Percentiles rank a stretch among this genome's conserved stretches.
Evolutionary conservation across 495 filamentous ascomycete genomes (phyloP).

Genomic region (Penicillium riverlandense): DNA sequence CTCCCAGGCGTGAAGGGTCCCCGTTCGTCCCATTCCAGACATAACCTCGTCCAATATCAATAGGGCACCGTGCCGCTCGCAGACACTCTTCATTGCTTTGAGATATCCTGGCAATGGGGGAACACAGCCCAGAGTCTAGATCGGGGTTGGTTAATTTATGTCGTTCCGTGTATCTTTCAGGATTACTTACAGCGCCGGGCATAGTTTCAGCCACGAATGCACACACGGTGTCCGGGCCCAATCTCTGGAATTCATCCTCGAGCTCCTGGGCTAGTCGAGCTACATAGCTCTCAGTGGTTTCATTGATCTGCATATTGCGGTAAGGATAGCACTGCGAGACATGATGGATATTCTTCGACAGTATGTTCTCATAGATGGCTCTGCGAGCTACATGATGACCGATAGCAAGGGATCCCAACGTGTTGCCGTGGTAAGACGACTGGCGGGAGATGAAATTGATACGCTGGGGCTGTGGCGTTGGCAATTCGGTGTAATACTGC

Average conservation of each 20-base stretch:
- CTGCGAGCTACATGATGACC: slow-evolving; percentile 53
- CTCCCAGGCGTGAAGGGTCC: slow-evolving; percentile 58
- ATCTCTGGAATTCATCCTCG: slow-evolving; percentile 59
- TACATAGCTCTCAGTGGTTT: slow-evolving; percentile 37
- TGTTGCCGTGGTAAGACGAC: slow-evolving; percentile 66
- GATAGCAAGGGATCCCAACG: slow-evolving; percentile 56
- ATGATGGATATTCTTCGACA: slow-evolving; percentile 47
- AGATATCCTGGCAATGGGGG: slow-evolving; percentile 53
- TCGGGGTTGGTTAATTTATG: neutral
- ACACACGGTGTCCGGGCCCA: slow-evolving; percentile 61
- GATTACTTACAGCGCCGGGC: slow-evolving; percentile 35
- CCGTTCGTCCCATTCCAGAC: slow-evolving; percentile 61
- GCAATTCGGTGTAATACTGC: slow-evolving; percentile 48
- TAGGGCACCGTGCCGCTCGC: slow-evolving; percentile 53
- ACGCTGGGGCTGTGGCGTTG: slow-evolving; percentile 30
- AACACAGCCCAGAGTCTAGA: slow-evolving; percentile 47
- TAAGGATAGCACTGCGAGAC: slow-evolving; percentile 63
- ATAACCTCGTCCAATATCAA: slow-evolving; percentile 67
- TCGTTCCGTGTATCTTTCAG: neutral
- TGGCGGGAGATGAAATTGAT: slow-evolving; percentile 53
- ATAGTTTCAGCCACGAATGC: slow-evolving; percentile 68
- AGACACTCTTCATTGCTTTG: slow-evolving; percentile 48
- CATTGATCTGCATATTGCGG: slow-evolving; percentile 32
- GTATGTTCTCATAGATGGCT: slow-evolving; percentile 53
- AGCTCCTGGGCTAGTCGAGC: slow-evolving; percentile 54